Conservation (phyloP, 1,284 basidiomycete genomes). For the Irpex rosettiformis region DNA sequence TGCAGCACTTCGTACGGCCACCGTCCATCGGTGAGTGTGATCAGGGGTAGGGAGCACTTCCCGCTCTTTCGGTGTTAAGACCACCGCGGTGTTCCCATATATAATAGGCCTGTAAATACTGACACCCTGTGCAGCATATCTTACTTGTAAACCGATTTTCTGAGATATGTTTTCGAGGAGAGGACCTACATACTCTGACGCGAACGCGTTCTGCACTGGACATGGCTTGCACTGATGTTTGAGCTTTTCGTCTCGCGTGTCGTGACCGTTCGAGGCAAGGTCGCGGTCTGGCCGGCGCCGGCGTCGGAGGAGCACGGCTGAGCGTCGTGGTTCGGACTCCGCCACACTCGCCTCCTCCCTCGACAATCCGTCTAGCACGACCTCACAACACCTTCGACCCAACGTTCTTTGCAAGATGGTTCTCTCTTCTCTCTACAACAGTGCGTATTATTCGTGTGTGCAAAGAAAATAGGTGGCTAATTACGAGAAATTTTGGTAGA, state of each 20-base stretch:
- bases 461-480: background rate
- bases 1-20: conserved; percentile 84
- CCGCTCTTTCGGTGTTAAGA: conserved; percentile 77
- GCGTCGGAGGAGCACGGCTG: conserved; percentile 15
- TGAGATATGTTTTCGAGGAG: conserved; percentile 4
- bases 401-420: conserved; percentile 33
- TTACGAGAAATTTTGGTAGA: conserved; percentile 35
- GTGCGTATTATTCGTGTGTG: conserved; percentile 21
- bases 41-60: conserved; percentile 53
- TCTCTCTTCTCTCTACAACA: conserved; percentile 53
- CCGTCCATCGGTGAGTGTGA: conserved; percentile 97
- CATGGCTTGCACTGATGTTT: conserved; percentile 36
- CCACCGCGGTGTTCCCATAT: conserved; percentile 92
- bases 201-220: conserved; percentile 65
- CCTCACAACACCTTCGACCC: conserved; percentile 14
- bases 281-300: conserved; percentile 19
- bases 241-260: too few relatives aligned
- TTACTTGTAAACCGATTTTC: conserved; percentile 16
- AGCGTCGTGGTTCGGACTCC: conserved; percentile 23
- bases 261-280: conserved; percentile 22
- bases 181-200: conserved; percentile 53
- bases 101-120: conserved; percentile 90
- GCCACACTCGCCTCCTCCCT: conserved; percentile 19
- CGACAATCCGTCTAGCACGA: conserved; percentile 13
- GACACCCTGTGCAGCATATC: conserved; percentile 58